Conservation (phyloP, 352 stramenopile species). For the Phytophthora quininea region DNA sequence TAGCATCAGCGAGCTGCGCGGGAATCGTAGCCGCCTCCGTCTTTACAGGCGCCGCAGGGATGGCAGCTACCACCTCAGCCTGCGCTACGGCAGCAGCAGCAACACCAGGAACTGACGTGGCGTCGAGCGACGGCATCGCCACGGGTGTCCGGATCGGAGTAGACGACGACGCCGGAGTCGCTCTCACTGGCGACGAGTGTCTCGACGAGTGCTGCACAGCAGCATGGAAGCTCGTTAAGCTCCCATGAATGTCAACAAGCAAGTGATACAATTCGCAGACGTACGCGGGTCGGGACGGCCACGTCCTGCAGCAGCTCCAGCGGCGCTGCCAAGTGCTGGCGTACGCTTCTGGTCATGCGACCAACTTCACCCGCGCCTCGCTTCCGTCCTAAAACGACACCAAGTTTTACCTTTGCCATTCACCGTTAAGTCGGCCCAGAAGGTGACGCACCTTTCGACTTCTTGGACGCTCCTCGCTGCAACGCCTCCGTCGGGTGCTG, state of each 20-base stretch:
- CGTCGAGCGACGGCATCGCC: constrained; percentile 18
- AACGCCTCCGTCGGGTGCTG: constrained; percentile 70
- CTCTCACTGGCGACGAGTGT: constrained; percentile 30
- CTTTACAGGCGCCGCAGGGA: constrained; percentile 3
- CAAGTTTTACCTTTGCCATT: constrained; percentile 4
- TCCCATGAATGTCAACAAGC: not conserved
- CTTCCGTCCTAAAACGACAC: constrained; percentile 56
- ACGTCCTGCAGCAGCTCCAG: constrained; percentile 71
- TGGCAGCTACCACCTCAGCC: not conserved
- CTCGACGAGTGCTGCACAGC: constrained; percentile 33
- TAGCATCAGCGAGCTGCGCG: no score
- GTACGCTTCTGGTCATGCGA: constrained; percentile 80
- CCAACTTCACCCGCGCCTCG: constrained; percentile 56
- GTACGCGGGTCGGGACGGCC: constrained; percentile 35
- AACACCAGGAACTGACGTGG: not conserved
- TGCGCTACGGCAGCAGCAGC: not conserved
- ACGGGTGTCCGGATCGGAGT: constrained; percentile 16
- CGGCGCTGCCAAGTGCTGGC: constrained; percentile 75
- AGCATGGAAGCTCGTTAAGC: not conserved
- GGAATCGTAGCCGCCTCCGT: constrained; percentile 3
- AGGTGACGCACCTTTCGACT: constrained; percentile 61
- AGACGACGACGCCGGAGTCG: constrained; percentile 2
- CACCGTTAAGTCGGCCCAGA: not conserved
- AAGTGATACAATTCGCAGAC: constrained; percentile 8
- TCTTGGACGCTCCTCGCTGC: constrained; percentile 67